These are phyloP conservation scores for Sherardia arvensis DNA, from an alignment of 257 asterid genomes.

Conservation along the genomic window DNA sequence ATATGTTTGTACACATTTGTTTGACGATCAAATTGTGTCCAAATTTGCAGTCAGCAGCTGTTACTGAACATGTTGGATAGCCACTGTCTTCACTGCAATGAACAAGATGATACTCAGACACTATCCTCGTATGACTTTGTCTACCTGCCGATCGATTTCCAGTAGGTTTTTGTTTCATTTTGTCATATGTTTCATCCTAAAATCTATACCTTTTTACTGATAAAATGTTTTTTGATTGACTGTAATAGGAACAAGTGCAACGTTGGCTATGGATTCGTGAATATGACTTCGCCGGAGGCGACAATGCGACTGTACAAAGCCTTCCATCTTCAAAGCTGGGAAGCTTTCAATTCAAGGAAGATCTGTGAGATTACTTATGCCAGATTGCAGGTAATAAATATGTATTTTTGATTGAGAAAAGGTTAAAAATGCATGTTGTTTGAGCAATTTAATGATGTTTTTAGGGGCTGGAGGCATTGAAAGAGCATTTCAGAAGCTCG, in stretches of 20 bases:
- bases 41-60: conserved; percentile 68
- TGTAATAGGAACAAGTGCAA: conserved; percentile 93
- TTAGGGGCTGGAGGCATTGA: conserved; percentile 77
- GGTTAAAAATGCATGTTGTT: background rate
- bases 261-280: conserved; percentile 97
- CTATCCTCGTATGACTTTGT: conserved; percentile 88
- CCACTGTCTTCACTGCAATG: conserved; percentile 96
- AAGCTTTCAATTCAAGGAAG: conserved; percentile 85
- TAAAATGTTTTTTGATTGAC: conserved; percentile 7
- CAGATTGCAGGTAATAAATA: conserved; percentile 26
- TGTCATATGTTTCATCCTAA: no score
- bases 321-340: conserved; percentile 90
- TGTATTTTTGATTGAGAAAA: no score
- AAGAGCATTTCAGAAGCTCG: conserved; percentile 92
- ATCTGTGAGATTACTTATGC: conserved; percentile 96
- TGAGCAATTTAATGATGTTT: background rate
- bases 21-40: no score
- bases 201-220: no score
- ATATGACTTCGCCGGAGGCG: conserved; percentile 99
- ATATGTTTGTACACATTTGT: no score
- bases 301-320: conserved; percentile 81
- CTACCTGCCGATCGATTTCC: conserved; percentile 94
- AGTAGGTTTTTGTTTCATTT: conserved; percentile 22
- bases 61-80: conserved; percentile 95
- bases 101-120: conserved; percentile 76